These are phyloP conservation scores for Citrullus amarus DNA, from an alignment of 306 rosid genomes.

Conservation along the genomic window DNA sequence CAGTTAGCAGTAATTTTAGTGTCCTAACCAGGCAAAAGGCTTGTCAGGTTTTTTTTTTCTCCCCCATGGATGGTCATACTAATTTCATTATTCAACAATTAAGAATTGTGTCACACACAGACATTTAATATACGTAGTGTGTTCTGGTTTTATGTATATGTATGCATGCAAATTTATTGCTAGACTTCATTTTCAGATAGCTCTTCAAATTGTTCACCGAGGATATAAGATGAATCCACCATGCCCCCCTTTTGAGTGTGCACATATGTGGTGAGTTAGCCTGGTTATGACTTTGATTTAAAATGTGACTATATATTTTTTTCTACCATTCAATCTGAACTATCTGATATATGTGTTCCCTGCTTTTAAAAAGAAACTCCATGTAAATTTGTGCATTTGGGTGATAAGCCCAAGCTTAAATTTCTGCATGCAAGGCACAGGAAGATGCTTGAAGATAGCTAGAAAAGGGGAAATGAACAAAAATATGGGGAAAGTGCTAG, in stretches of 20 bases:
- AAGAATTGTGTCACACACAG: not conserved
- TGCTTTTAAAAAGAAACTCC: not conserved
- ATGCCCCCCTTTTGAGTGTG: constrained; percentile 89
- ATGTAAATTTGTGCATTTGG: not conserved
- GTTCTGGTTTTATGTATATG: constrained; percentile 5
- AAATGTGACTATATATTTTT: not conserved
- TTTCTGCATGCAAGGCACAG: not conserved
- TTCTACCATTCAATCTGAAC: not conserved
- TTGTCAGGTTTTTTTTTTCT: constrained; percentile 57
- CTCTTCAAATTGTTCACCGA: constrained; percentile 75
- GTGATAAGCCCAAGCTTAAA: not conserved
- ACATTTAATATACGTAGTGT: not conserved
- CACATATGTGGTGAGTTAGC: constrained; percentile 64
- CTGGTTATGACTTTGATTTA: not conserved
- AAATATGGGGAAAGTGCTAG: not conserved
- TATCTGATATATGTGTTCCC: not conserved
- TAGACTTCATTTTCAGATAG: constrained; percentile 62
- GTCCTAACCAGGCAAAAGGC: constrained; percentile 68
- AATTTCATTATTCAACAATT: constrained; percentile 9
- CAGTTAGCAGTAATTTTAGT: constrained; percentile 91
- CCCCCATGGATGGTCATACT: constrained; percentile 18
- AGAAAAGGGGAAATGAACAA: not conserved
- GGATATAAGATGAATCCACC: constrained; percentile 92
- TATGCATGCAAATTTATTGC: constrained; percentile 10
- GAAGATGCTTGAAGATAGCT: not conserved